A percentile compares a stretch with the other conserved stretches of the same genome.
Evolutionary conservation across 129 eudicot species (phyloP).

Genomic region (Centaurea solstitialis): DNA sequence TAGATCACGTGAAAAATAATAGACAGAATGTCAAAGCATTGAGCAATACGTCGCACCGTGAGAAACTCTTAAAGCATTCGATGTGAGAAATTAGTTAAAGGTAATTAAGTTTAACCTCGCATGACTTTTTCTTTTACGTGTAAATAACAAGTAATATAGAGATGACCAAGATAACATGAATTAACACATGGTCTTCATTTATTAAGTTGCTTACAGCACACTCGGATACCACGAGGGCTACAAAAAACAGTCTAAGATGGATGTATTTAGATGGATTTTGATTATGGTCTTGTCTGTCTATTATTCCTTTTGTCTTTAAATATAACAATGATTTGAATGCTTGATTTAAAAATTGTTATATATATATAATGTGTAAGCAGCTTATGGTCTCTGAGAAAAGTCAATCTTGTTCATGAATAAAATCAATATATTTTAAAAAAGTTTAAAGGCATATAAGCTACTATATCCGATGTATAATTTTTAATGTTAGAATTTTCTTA

Average conservation of each 20-base stretch:
- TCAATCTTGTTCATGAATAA: slow-evolving; percentile 6
- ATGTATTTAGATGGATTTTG: slow-evolving; percentile 24
- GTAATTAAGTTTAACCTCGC: too few species aligned
- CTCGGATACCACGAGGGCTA: slow-evolving; percentile 17
- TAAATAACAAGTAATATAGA: too few species aligned
- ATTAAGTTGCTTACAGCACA: slow-evolving; percentile 35
- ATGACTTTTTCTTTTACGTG: too few species aligned
- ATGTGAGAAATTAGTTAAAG: too few species aligned
- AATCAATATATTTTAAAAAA: too few species aligned
- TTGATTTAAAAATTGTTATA: background rate
- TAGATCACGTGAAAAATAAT: too few species aligned
- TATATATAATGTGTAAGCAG: background rate
- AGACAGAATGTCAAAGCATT: too few species aligned
- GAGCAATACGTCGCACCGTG: too few species aligned
- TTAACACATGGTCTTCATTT: slow-evolving; percentile 27
- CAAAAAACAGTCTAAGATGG: slow-evolving; percentile 28
- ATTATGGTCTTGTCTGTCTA: slow-evolving; percentile 18
- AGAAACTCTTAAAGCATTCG: too few species aligned
- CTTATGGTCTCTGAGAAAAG: slow-evolving; percentile 7
- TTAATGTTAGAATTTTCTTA: too few species aligned
- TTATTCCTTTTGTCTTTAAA: slow-evolving; percentile 29
- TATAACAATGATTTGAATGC: slow-evolving; percentile 4
- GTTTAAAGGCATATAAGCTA: too few species aligned
- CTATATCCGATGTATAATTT: too few species aligned
- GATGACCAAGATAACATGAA: background rate